Evolutionary conservation across 371 early-diverging fungal genomes (phyloP).

Genomic region (Quaeritorhiza haematococci): DNA sequence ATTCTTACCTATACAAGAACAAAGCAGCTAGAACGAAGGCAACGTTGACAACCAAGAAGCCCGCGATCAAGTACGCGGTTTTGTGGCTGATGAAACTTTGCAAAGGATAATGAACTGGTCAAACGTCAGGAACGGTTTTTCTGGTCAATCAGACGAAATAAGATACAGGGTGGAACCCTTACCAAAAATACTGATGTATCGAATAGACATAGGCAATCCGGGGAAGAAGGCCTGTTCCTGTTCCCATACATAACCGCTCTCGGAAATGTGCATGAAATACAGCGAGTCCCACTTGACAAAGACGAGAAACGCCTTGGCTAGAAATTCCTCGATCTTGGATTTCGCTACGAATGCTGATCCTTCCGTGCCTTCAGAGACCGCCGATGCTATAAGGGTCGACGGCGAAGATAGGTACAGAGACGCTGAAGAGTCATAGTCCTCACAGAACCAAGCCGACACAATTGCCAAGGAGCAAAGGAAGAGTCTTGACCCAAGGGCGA

Average conservation of each 20-base stretch:
- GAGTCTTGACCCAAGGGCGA: too few species aligned
- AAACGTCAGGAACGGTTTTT: background rate
- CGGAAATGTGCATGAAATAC: slow-evolving; percentile 79
- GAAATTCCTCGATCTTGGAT: too few species aligned
- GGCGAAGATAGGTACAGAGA: too few species aligned
- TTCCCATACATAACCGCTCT: slow-evolving; percentile 79
- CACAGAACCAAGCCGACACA: too few species aligned
- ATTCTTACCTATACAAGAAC: slow-evolving; percentile 61
- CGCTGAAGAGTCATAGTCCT: too few species aligned
- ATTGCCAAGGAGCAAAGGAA: too few species aligned
- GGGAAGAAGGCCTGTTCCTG: slow-evolving; percentile 94
- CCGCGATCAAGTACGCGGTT: too few species aligned
- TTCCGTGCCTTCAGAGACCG: too few species aligned
- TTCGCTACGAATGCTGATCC: too few species aligned
- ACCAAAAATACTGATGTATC: slow-evolving; percentile 31
- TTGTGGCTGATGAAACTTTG: too few species aligned
- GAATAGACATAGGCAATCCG: slow-evolving; percentile 62
- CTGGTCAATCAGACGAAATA: background rate
- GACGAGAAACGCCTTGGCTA: too few species aligned
- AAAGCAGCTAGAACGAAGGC: slow-evolving; percentile 74
- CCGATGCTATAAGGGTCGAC: too few species aligned
- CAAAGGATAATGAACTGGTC: slow-evolving; percentile 16
- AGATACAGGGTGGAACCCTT: background rate
- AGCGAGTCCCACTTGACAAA: slow-evolving; percentile 91
- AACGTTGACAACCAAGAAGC: slow-evolving; percentile 65